Base-by-base conservation (phyloP, 2,329 filamentous ascomycete genomes). In the Penicillium digitatum region DNA sequence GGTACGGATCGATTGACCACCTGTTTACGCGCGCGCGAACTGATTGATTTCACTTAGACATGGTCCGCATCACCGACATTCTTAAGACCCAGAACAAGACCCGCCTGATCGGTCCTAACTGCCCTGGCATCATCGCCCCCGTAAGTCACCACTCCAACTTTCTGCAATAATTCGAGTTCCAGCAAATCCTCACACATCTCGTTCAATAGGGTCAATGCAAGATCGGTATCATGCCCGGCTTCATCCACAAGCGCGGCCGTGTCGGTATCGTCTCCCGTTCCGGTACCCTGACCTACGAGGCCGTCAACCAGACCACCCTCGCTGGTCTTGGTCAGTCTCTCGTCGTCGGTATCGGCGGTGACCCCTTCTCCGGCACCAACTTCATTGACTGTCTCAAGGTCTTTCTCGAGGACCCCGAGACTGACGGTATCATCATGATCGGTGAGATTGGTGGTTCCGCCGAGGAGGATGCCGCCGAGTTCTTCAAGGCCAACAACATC, bases 361-460 rank as follows among this genome's bases (percentile, higher is more conserved):
- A 99, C 79, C 94, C 94, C 69, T 99, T 99, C 84, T 93, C 88
- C 71, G 94, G 94, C 69, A 97, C 94, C 78, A 97, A 96, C 85
- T 99, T 97, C 82, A 97, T 99, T 79, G 94, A 99, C 84, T 96
- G 93, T 83, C 83, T 99, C 68, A 89, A 90, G 74, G 90, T 97
- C 73, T 99, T 99, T 86, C 85, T 96, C 69, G 82, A 95, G 76
- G 94, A 99, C 76, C 83, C 88, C 75, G 90, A 96, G 81, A 99
- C 94, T 37, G 94, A 99, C 74, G 94, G 94, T 73, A 96, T 99
- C 79, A 96, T 99, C 81, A 96, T 99, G 94, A 97, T 99, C 75
- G 94, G 94, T 74, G 94, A 97, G 82, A 97, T 99, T 74, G 94
- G 94, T 78, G 94, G 94, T 62, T 90, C 89, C 58, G 94, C 94